phyloP scores from a whole-genome alignment of 345 rosid species.

The Turnera subulata region DNA sequence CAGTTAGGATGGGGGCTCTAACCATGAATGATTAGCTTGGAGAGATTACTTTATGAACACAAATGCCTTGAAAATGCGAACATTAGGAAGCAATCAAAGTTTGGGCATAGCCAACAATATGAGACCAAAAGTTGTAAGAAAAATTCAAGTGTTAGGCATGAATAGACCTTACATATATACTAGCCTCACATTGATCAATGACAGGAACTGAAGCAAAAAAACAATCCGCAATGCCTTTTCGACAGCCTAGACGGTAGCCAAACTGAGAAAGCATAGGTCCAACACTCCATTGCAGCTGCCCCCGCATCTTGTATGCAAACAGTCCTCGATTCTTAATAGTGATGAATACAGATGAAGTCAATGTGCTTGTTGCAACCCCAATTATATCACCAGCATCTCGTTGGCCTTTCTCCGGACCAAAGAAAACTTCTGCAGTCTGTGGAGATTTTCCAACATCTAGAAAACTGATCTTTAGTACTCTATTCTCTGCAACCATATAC shows the following conservation, averaged over 20 bases:
- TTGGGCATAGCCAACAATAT: background rate
- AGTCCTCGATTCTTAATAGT: conserved; percentile 55
- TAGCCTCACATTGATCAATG: conserved; percentile 70
- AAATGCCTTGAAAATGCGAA: no score
- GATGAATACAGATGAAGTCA: conserved; percentile 57
- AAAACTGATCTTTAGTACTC: conserved; percentile 49
- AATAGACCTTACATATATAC: conserved; percentile 53
- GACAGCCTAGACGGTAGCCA: conserved; percentile 70
- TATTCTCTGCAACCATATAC: conserved; percentile 66
- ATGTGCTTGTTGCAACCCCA: conserved; percentile 60
- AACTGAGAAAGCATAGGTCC: conserved; percentile 55
- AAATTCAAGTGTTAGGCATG: background rate
- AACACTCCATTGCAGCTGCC: conserved; percentile 64
- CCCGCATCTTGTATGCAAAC: conserved; percentile 42
- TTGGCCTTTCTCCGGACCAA: conserved; percentile 50
- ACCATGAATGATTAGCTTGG: no score
- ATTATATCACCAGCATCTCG: conserved; percentile 36
- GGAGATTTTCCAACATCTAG: conserved; percentile 37
- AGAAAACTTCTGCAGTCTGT: conserved; percentile 46
- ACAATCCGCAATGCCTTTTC: conserved; percentile 49
- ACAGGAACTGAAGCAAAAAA: conserved; percentile 61
- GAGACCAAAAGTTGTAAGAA: background rate
- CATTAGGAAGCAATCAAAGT: no score
- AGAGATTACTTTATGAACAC: no score
- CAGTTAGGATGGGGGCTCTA: no score